Evolutionary conservation across 2,329 filamentous ascomycete genomes (phyloP).

Genomic region (Ophiobolus disseminans): DNA sequence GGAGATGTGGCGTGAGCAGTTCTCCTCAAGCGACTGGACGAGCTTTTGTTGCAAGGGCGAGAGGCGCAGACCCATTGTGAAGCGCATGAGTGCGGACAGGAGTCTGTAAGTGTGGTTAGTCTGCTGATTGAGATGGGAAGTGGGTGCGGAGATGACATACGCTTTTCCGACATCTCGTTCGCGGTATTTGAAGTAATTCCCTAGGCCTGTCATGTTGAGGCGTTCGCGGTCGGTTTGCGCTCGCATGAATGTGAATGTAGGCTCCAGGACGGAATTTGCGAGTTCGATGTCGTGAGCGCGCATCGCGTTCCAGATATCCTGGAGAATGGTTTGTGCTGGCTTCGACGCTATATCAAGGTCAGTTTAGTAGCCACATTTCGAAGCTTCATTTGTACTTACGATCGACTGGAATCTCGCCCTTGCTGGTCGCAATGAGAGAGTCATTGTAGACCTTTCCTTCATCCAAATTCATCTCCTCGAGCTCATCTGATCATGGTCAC

Average conservation of each 20-base stretch:
- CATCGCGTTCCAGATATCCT: constrained; percentile 53
- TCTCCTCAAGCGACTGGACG: constrained; percentile 39
- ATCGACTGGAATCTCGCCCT: constrained; percentile 43
- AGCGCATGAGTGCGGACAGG: constrained; percentile 53
- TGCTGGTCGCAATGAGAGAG: constrained; percentile 45
- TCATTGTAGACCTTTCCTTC: constrained; percentile 51
- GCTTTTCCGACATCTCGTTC: constrained; percentile 52
- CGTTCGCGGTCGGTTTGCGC: constrained; percentile 47
- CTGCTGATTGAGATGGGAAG: too few species aligned
- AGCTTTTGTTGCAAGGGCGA: constrained; percentile 31
- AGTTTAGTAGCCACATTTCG: too few species aligned
- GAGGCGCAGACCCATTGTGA: constrained; percentile 44
- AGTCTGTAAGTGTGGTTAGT: too few species aligned
- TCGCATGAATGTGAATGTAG: constrained; percentile 50
- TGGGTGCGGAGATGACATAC: too few species aligned
- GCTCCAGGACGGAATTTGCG: constrained; percentile 50
- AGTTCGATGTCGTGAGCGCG: constrained; percentile 43
- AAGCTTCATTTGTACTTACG: too few species aligned
- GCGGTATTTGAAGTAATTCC: constrained; percentile 49
- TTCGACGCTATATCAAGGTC: too few species aligned
- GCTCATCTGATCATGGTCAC: constrained; percentile 39
- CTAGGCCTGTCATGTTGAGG: constrained; percentile 30
- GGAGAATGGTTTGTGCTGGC: constrained; percentile 49
- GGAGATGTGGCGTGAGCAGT: constrained; percentile 50
- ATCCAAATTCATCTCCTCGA: constrained; percentile 53